Evolutionary conservation across 2,329 filamentous ascomycete species (phyloP).

Genomic region (Epichloe uncinata): DNA sequence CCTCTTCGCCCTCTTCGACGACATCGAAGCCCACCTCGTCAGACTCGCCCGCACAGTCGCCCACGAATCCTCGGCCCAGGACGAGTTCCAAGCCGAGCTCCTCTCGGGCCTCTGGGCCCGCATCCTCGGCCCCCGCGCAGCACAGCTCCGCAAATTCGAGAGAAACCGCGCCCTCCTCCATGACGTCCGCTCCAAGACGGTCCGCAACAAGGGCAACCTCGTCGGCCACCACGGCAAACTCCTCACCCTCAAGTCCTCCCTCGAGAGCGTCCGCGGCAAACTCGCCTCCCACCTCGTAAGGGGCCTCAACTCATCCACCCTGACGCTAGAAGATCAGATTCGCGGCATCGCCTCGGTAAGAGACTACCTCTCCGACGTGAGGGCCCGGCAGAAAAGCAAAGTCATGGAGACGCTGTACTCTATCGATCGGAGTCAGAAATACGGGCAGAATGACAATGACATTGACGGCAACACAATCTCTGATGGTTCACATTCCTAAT

Average conservation of each 20-base stretch:
- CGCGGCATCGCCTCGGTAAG: slow-evolving; percentile 68
- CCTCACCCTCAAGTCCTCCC: slow-evolving; percentile 68
- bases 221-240: slow-evolving; percentile 79
- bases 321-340: slow-evolving; percentile 77
- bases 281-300: slow-evolving; percentile 74
- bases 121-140: slow-evolving; percentile 63
- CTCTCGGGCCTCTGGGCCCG: slow-evolving; percentile 77
- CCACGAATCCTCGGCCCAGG: slow-evolving; percentile 70
- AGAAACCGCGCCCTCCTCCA: slow-evolving; percentile 72
- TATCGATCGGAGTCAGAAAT: slow-evolving; percentile 7
- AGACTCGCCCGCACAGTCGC: slow-evolving; percentile 77
- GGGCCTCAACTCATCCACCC: slow-evolving; percentile 50
- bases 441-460: slow-evolving; percentile 5
- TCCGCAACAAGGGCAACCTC: slow-evolving; percentile 75
- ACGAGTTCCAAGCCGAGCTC: slow-evolving; percentile 67
- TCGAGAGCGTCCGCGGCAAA: slow-evolving; percentile 73
- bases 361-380: slow-evolving; percentile 59
- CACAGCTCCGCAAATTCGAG: slow-evolving; percentile 76
- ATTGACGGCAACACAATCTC: slow-evolving; percentile 14
- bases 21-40: slow-evolving; percentile 79
- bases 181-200: slow-evolving; percentile 68
- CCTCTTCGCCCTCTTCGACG: slow-evolving; percentile 81
- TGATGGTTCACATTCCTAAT: slow-evolving; percentile 1
- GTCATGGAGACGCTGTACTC: slow-evolving; percentile 57
- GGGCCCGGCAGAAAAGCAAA: slow-evolving; percentile 70